Conservation (phyloP, 768 basidiomycete genomes). For the Amanita pallidorosea region DNA sequence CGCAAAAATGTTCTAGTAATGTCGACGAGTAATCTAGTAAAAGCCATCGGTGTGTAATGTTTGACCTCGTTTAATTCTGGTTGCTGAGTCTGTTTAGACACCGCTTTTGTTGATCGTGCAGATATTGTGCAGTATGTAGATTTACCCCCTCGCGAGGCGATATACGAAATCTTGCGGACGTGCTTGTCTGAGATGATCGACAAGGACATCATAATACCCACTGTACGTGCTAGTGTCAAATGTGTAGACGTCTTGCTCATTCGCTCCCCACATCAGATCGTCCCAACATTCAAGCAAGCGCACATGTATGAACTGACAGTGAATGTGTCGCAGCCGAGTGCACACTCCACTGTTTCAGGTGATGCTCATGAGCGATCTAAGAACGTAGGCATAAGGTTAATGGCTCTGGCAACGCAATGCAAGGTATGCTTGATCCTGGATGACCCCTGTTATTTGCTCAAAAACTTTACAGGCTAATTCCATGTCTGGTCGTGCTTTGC, state of each 20-base stretch:
- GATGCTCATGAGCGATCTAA: slow-evolving; percentile 40
- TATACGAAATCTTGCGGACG: slow-evolving; percentile 84
- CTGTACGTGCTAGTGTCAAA: slow-evolving; percentile 33
- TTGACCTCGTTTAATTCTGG: background rate
- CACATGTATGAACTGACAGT: slow-evolving; percentile 41
- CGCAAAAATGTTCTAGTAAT: slow-evolving; percentile 91
- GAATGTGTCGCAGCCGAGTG: slow-evolving; percentile 14
- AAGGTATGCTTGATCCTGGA: slow-evolving; percentile 40
- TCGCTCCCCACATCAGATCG: slow-evolving; percentile 29
- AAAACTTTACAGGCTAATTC: slow-evolving; percentile 41
- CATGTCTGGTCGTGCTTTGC: slow-evolving; percentile 89
- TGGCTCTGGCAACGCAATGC: slow-evolving; percentile 67
- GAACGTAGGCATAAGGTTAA: slow-evolving; percentile 44
- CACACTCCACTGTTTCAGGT: slow-evolving; percentile 2
- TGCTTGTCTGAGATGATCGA: slow-evolving; percentile 74
- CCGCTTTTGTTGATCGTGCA: slow-evolving; percentile 92
- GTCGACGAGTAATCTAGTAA: slow-evolving; percentile 91
- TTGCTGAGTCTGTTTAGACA: slow-evolving; percentile 38
- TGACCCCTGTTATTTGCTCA: slow-evolving; percentile 1
- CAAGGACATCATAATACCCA: slow-evolving; percentile 54
- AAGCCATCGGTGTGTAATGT: slow-evolving; percentile 67
- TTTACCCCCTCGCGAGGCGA: slow-evolving; percentile 80
- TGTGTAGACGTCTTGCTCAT: background rate
- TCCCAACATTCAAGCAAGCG: slow-evolving; percentile 54
- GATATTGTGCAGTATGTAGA: slow-evolving; percentile 95